Percentiles rank a stretch among this genome's conserved stretches.
Conservation (phyloP, 257 asterid species). For the Orobanche coerulescens region DNA sequence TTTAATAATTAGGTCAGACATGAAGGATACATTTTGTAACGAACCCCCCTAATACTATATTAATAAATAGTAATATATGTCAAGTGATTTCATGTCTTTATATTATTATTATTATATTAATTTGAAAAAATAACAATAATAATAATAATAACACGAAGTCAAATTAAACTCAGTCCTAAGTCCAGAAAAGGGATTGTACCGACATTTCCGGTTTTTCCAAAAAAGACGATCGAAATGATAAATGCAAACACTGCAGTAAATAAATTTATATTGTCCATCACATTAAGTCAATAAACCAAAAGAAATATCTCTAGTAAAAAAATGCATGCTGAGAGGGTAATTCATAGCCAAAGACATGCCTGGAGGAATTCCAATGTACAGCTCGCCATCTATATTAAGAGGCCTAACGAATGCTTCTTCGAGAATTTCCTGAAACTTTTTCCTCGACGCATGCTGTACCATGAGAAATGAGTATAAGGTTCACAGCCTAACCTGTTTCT, state of each 20-base stretch:
- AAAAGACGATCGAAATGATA: too few relatives aligned
- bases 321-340: slow-evolving; percentile 1
- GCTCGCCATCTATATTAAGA: slow-evolving; percentile 73
- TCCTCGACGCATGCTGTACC: slow-evolving; percentile 73
- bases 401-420: slow-evolving; percentile 81
- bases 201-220: too few relatives aligned
- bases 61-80: too few relatives aligned
- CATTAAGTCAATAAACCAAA: slow-evolving; percentile 15
- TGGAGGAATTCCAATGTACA: slow-evolving; percentile 97
- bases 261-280: not conserved
- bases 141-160: too few relatives aligned
- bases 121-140: too few relatives aligned
- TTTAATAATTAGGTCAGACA: not conserved
- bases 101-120: too few relatives aligned
- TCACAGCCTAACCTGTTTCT: slow-evolving; percentile 1
- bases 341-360: slow-evolving; percentile 38
- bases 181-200: too few relatives aligned
- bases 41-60: too few relatives aligned
- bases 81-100: too few relatives aligned
- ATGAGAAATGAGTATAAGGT: slow-evolving; percentile 5
- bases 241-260: not conserved
- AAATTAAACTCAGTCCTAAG: too few relatives aligned
- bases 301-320: not conserved
- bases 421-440: slow-evolving; percentile 79
- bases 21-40: not conserved